Base-by-base conservation (phyloP, 179 eudicot species). In the Monotropa hypopitys region DNA sequence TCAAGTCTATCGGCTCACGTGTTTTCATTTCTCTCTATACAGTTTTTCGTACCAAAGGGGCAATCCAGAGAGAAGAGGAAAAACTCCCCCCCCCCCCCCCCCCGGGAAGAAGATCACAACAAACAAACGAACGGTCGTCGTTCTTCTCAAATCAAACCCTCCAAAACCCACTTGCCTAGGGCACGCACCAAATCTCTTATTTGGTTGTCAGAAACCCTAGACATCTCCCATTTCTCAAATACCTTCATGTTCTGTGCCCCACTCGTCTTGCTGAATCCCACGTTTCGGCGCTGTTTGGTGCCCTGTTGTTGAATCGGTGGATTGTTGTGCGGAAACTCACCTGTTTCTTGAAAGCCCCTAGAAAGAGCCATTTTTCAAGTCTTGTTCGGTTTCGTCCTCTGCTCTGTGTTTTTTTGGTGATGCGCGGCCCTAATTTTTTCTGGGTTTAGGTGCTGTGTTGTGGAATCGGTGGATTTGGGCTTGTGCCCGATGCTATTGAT, bases 111-210 rank as follows among this genome's bases (percentile, higher is more conserved):
- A 35, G 10, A 33, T 33, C 43, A 7, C 3, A 65, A 7, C 42
- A 6, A 15, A 16, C 73, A 12, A 21, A 10, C 32, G 72, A 51
- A n/a, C 32, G 1, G 5, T 10, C 30, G 4, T 16, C 23, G 23
- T 56, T 33, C 65, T 61, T 13, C 32, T n/a, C 40, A 66, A 3
- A 1, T 21, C 3, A 42, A 62, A 20, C 46, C 13, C 18, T 26
- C 38, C 43, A 56, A 77, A 77, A 78, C 80, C 77, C 77, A 77
- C 32, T 67, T 35, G 9, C 38, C 62, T 12, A 4, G 79, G 79
- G 72, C 72, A 20, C 70, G 10, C 30, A 1, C 61, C 12, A 0
- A 18, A 7, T 1, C 6, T 6, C 38, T 61, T 28, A 1, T 61
- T 13, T 18, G 35, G 18, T 12, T 12, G 0, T 18, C 38, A 35